Evolutionary conservation across 257 asterid species (phyloP).

Genomic region (Fraxinus cuspidata): DNA sequence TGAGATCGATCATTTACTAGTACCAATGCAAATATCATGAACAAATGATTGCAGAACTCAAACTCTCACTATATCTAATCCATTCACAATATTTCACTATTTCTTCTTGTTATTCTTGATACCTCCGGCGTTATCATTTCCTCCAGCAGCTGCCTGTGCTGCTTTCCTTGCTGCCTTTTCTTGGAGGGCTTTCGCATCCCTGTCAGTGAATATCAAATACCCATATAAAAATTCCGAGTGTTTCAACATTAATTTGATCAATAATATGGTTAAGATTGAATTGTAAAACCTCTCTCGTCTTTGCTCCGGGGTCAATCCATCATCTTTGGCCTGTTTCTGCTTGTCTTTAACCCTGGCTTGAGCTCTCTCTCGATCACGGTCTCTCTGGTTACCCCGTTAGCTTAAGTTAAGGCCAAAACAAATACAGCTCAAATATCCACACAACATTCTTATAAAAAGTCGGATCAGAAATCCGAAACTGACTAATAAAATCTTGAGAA

Average conservation of each 20-base stretch:
- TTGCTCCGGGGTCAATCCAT: slow-evolving; percentile 84
- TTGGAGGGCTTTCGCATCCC: slow-evolving; percentile 87
- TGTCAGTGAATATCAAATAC: slow-evolving; percentile 17
- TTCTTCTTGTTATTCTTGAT: slow-evolving; percentile 43
- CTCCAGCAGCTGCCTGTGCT: slow-evolving; percentile 45
- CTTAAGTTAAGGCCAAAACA: slow-evolving; percentile 49
- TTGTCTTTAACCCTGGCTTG: slow-evolving; percentile 64
- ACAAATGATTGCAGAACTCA: slow-evolving; percentile 19
- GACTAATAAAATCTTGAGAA: not conserved
- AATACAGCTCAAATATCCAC: slow-evolving; percentile 10
- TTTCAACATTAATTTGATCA: not conserved
- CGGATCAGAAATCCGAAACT: not conserved
- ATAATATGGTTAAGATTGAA: not conserved
- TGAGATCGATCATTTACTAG: slow-evolving; percentile 5
- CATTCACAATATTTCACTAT: slow-evolving; percentile 18
- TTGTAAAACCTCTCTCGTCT: slow-evolving; percentile 63
- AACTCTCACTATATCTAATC: slow-evolving; percentile 23
- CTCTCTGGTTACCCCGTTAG: slow-evolving; percentile 80
- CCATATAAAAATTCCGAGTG: not conserved
- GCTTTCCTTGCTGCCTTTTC: slow-evolving; percentile 71
- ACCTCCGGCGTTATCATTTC: slow-evolving; percentile 17
- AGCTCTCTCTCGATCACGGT: slow-evolving; percentile 84
- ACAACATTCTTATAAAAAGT: not conserved
- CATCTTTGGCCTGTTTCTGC: slow-evolving; percentile 47
- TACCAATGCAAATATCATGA: slow-evolving; percentile 10